phyloP scores from a whole-genome alignment of 805 yeast species.

The Ogataea pignaliae region DNA sequence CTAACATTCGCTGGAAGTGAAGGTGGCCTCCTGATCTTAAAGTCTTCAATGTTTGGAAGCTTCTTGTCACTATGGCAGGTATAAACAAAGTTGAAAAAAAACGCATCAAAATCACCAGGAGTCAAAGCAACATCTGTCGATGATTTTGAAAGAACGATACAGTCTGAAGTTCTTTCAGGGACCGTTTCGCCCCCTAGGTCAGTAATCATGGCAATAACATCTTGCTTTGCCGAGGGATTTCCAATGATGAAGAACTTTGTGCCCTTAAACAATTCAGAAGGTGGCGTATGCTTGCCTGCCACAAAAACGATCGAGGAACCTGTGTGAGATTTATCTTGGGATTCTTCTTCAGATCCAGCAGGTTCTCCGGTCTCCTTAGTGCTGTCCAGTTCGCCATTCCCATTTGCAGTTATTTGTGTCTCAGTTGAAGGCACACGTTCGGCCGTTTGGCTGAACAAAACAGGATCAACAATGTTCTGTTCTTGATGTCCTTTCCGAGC shows the following conservation, averaged over 20 bases:
- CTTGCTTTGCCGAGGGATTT: slow-evolving; percentile 8
- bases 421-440: not conserved
- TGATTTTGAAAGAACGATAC: slow-evolving; percentile 16
- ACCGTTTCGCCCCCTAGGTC: slow-evolving; percentile 22
- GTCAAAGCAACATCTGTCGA: slow-evolving; percentile 11
- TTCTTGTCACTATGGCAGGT: slow-evolving; percentile 16
- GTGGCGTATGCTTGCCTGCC: not conserved
- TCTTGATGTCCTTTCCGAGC: not conserved
- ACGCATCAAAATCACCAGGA: slow-evolving; percentile 14
- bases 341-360: not conserved
- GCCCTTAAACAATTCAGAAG: not conserved
- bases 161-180: slow-evolving; percentile 3
- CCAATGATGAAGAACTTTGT: slow-evolving; percentile 15
- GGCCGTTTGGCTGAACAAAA: not conserved
- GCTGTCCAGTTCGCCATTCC: too few relatives aligned
- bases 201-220: slow-evolving; percentile 14
- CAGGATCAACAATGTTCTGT: not conserved
- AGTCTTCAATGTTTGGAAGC: slow-evolving; percentile 15
- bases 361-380: too few relatives aligned
- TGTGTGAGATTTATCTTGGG: not conserved
- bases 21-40: slow-evolving; percentile 19
- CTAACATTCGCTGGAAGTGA: slow-evolving; percentile 19
- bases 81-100: slow-evolving; percentile 20
- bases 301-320: not conserved
- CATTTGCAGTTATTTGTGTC: too few relatives aligned